Evolutionary conservation across 768 basidiomycete genomes (phyloP), one percentile per base, ranked within the genome.

Genomic region (Phlegmacium glaucopus): DNA sequence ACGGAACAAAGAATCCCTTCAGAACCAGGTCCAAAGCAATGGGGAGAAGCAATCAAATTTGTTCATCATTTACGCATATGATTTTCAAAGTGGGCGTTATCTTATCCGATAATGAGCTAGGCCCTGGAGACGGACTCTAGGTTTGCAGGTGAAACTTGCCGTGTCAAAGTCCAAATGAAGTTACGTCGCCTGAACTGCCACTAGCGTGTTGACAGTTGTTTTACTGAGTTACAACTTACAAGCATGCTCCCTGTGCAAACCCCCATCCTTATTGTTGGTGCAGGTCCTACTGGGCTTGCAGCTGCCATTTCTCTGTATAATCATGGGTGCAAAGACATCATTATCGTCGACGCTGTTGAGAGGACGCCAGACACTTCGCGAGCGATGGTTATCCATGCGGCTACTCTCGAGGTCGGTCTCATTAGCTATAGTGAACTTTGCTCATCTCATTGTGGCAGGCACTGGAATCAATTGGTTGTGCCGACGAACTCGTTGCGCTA

Each of bases 231-330:
- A n/a, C n/a, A n/a, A n/a, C n/a, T n/a, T n/a, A n/a, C n/a, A n/a
- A 48, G 18, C 34, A 35, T 36, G 18, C 47, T 48, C 8, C 47
- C 47, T 9, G 32, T 42, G 34, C 32, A 27, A 26, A 42, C 47
- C 9, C 18, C 39, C 25, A 40, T 48, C 12, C 47, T 48, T 12
- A 42, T 48, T 18, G 47, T 48, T 7, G 47, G 47, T 17, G 47
- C 47, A 2, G 47, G 47, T 35, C 47, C 47, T 36, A 18, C 47
- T 3, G 47, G 47, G 12, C 40, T 48, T 35, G 40, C 40, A 9
- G 47, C 47, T 25, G 47, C 47, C 11, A 36, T 36, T 12, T 48
- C 47, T 11, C 41, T 48, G 8, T 28, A 26, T 9, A 17, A 42
- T 10, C 39, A 42, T 27, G 47, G 47, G 3, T 7, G 28, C 22